Evolutionary conservation across 2,329 filamentous ascomycete genomes (phyloP).

Genomic region (Ceratocystis diversiconidia): DNA sequence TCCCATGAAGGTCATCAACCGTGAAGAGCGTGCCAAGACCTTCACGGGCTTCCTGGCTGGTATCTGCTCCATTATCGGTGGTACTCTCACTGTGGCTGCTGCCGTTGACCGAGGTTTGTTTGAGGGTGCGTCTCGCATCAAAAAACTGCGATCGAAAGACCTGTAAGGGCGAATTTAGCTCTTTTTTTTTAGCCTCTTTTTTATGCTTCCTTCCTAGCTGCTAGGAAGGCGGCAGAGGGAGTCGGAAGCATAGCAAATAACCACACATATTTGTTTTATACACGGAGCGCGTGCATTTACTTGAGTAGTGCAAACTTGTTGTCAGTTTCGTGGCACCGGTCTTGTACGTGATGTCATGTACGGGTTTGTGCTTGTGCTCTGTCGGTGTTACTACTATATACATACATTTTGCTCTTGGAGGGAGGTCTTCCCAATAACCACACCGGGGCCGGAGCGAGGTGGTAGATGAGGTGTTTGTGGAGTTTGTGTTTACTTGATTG

Average conservation of each 20-base stretch:
- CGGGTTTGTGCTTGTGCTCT: neutral
- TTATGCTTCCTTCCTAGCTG: neutral
- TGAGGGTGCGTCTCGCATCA: constrained; percentile 70
- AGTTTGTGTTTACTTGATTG: neutral
- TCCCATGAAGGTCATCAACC: constrained; percentile 98
- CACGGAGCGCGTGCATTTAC: neutral
- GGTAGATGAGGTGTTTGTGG: neutral
- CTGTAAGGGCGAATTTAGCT: constrained; percentile 26
- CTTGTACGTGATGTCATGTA: neutral
- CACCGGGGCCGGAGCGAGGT: neutral
- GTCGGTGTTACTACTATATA: neutral
- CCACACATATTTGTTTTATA: constrained; percentile 4
- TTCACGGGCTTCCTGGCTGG: constrained; percentile 88
- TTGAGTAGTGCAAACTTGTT: neutral
- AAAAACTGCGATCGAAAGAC: constrained; percentile 65
- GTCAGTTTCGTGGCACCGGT: neutral
- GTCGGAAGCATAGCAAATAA: neutral
- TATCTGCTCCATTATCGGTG: constrained; percentile 85
- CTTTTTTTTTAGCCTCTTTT: neutral
- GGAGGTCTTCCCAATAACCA: neutral
- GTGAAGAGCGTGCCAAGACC: constrained; percentile 75
- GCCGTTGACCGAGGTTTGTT: constrained; percentile 84
- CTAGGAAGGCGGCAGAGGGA: neutral
- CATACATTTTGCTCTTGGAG: neutral
- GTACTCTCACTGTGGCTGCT: constrained; percentile 88